These are phyloP conservation scores for Zelonia costaricensis DNA, from an alignment of 208 protist genomes.

Conservation along the genomic window DNA sequence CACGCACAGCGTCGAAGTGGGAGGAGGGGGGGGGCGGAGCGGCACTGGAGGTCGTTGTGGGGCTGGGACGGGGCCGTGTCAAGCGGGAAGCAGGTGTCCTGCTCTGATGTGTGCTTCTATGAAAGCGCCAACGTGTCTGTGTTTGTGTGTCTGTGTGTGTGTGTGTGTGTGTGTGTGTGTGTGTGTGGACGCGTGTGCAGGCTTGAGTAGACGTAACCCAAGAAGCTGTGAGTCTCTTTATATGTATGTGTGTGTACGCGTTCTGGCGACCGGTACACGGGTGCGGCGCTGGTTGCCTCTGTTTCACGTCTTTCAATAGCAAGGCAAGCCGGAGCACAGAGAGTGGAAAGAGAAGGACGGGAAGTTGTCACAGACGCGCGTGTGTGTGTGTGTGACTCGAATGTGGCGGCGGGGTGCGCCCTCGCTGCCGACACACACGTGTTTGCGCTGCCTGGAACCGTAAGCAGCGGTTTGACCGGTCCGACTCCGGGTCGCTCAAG, in stretches of 20 bases:
- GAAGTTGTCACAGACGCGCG: neutral
- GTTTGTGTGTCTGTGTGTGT: neutral
- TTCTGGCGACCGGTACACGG: neutral
- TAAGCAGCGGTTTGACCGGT: too few relatives aligned
- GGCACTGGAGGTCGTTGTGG: too few relatives aligned
- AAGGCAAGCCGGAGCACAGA: neutral
- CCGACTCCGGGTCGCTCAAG: too few relatives aligned
- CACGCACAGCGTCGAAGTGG: neutral
- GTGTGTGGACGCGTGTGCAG: neutral
- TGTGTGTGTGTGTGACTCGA: neutral
- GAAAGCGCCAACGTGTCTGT: too few relatives aligned
- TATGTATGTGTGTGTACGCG: conserved; percentile 3
- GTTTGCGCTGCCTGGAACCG: too few relatives aligned
- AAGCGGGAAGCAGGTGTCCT: neutral
- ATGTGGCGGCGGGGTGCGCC: neutral
- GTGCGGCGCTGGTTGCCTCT: neutral
- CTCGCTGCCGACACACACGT: neutral
- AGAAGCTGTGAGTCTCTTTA: too few relatives aligned
- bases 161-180: neutral
- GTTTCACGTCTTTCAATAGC: neutral
- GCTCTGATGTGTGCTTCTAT: neutral
- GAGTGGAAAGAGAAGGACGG: neutral
- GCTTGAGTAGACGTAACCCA: too few relatives aligned
- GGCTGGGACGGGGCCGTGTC: neutral
- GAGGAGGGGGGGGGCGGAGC: neutral